Percentiles rank a stretch among this genome's conserved stretches.
phyloP scores from a whole-genome alignment of 2,329 filamentous ascomycete genomes.

The Sarocladium kiliense region DNA sequence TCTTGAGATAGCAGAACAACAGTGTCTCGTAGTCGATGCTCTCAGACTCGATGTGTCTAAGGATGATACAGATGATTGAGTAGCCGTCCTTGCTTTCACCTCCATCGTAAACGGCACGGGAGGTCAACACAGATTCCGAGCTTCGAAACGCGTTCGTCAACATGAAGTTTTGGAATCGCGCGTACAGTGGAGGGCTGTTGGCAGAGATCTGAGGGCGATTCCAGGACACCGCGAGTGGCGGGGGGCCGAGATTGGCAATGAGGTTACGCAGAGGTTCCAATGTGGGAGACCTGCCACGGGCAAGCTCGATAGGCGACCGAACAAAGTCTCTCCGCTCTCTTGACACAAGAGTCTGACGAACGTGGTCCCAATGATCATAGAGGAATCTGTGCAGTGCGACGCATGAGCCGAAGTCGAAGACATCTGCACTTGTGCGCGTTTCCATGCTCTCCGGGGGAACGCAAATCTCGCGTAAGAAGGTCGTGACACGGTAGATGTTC shows the following conservation, averaged over 20 bases:
- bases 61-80: slow-evolving; percentile 63
- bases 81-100: slow-evolving; percentile 68
- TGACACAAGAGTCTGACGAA: slow-evolving; percentile 58
- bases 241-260: slow-evolving; percentile 62
- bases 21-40: slow-evolving; percentile 61
- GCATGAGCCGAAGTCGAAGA: slow-evolving; percentile 66
- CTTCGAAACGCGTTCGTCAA: slow-evolving; percentile 62
- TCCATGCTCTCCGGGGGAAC: slow-evolving; percentile 45
- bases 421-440: slow-evolving; percentile 35
- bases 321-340: slow-evolving; percentile 54
- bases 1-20: slow-evolving; percentile 65
- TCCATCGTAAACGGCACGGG: slow-evolving; percentile 63
- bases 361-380: slow-evolving; percentile 68
- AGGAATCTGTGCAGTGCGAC: slow-evolving; percentile 64
- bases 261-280: slow-evolving; percentile 56
- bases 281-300: slow-evolving; percentile 49
- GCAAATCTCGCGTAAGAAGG: slow-evolving; percentile 63
- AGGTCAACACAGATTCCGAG: slow-evolving; percentile 59
- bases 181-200: slow-evolving; percentile 60
- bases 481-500: slow-evolving; percentile 63
- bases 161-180: slow-evolving; percentile 69
- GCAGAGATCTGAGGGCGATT: slow-evolving; percentile 60
- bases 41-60: slow-evolving; percentile 62
- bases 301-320: slow-evolving; percentile 47
- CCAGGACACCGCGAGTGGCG: slow-evolving; percentile 64